Evolutionary conservation across 2,329 filamentous ascomycete genomes (phyloP), one percentile per base, ranked within the genome.

Genomic region (Aspergillus proliferans): DNA sequence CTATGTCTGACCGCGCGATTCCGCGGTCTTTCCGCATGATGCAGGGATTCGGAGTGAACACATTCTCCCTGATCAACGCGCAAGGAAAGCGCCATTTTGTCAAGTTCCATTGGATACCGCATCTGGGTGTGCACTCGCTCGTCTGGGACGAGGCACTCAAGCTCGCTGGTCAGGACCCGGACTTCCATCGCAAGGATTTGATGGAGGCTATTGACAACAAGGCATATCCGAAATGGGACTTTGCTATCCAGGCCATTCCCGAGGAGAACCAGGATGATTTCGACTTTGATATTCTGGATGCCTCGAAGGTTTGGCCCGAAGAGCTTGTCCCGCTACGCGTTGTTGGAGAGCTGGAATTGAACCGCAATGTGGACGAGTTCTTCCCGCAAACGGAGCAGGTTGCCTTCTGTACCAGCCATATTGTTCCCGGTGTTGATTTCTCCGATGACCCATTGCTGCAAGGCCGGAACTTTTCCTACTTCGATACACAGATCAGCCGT

Each of bases 251-350:
- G 62, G 76, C 84, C 3, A 79, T 93, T 21, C 79, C 85, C 0
- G 87, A 92, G 55, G 77, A 76, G 9, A 78, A 83, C 42, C 81
- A 88, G 63, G 76, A 92, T 53, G 81, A 87, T 12, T 94, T 92
- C 52, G 88, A 92, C 5, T 92, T 93, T 52, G 88, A 93, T 59
- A 85, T 92, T 24, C 79, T 94, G 1, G 88, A 94, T 57, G 84
- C 88, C 1, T 94, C 88, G 30, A 93, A 94, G 71, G 69, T 92
- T 21, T 93, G 88, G 87, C 88, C 88, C 0, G 87, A 93, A 62
- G 86, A 92, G 10, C 69, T 83, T 0, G 74, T 90, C 0, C 88
- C 88, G 0, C 76, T 92, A 15, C 80, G 85, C 7, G 87, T 88
- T 61, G 87, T 94, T 48, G 88, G 87, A 34, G 81, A 91, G 66